Evolutionary conservation across 305 asterid species (phyloP).

Genomic region (Fraxinus latifolia): DNA sequence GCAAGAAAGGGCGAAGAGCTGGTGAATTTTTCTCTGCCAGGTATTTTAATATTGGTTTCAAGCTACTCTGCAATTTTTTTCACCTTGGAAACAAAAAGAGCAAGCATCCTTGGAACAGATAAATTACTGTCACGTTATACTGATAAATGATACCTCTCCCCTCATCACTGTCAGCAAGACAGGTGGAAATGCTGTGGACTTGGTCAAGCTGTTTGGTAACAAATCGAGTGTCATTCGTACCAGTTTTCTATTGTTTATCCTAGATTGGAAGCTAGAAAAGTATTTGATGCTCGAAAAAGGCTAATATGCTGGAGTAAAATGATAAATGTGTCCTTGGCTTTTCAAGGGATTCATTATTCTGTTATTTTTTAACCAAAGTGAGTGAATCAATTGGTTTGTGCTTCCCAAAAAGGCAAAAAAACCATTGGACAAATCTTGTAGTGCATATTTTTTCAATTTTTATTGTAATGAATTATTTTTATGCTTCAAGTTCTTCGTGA

Average conservation of each 20-base stretch:
- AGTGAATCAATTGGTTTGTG: background rate
- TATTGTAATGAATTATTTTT: background rate
- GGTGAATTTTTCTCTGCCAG: slow-evolving; percentile 64
- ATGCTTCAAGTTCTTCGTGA: background rate
- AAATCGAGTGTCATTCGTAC: slow-evolving; percentile 72
- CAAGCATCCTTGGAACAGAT: background rate
- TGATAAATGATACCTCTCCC: slow-evolving; percentile 13
- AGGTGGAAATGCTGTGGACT: slow-evolving; percentile 72
- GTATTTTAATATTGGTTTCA: slow-evolving; percentile 28
- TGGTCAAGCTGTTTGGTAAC: slow-evolving; percentile 74
- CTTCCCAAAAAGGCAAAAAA: background rate
- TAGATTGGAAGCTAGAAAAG: background rate
- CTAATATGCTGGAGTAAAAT: background rate
- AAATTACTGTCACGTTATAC: slow-evolving; percentile 1
- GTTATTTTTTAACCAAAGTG: background rate
- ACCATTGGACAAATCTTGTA: background rate
- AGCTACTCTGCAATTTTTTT: background rate
- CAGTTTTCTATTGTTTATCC: background rate
- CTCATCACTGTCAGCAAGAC: slow-evolving; percentile 55
- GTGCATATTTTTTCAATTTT: background rate
- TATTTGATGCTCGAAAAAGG: background rate
- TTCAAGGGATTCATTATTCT: background rate
- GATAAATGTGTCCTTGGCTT: background rate
- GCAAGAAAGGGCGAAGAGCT: slow-evolving; percentile 80
- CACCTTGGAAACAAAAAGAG: background rate